Base-by-base conservation (phyloP, 1,284 basidiomycete genomes). In the Boletus mariae region DNA sequence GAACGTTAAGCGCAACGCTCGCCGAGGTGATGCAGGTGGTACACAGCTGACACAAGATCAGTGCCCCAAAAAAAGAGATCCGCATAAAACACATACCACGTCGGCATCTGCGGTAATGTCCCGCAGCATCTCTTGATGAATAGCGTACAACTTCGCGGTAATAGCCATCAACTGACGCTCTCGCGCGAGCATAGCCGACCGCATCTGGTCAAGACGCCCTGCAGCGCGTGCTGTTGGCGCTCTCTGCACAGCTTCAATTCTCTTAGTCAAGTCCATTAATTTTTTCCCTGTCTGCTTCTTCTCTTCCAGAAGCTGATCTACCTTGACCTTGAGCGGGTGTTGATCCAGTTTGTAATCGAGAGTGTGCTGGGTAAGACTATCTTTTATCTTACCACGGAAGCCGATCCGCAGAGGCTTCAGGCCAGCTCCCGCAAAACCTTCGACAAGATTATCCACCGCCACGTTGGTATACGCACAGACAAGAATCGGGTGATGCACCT, bases 401-500 rank as follows among this genome's bases (percentile, higher is more conserved):
- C 92, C 92, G 11, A 92, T 78, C 1, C 94, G 87, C 5, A 96
- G 72, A 0, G 92, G 87, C 51, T 84, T 84, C 47, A 96, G 70
- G 0, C 86, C 85, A 1, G 79, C 72, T 35, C 70, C 62, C 55
- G 78, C 78, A 25, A 92, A 76, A 0, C 89, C 87, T 62, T 90
- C 85, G 32, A 94, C 83, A 8, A 98, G 80, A 60, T 97, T 93
- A 68, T 98, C 94, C n/a, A 96, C 92, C 0, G 95, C 94, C 25
- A 87, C 90, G 60, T 98, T 96, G 37, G 95, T 98, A 66, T 92
- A 95, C 0, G 94, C 94, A 66, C 90, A 91, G 3, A 97, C 85
- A 13, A 97, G 80, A 44, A 97, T 77, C 0, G 93, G 93, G 41
- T 91, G 83, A 9, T 90, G 84, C 12, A 95, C 83, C 65, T 87